Evolutionary conservation across 257 asterid genomes (phyloP), one percentile per base, ranked within the genome.

Genomic region (Plantago major): DNA sequence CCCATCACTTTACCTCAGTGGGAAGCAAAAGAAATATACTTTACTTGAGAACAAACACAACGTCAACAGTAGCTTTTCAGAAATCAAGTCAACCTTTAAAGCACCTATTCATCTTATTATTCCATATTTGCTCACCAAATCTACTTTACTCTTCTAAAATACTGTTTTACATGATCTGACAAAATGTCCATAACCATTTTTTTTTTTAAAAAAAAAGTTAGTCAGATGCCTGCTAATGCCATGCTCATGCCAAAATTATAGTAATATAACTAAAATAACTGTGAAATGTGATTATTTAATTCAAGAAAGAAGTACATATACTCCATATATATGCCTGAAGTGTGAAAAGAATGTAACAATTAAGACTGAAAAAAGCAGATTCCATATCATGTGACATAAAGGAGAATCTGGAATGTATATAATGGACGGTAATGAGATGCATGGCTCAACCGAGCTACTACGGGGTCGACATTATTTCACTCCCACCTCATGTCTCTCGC

Each of bases 341-440:
- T 38, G 47, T 56, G 62, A 38, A 56, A 56, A 55, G 22, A 56
- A 43, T 30, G 62, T 9, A n/a, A 15, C 46, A 33, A 15, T n/a
- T 9, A 46, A 38, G 45, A 38, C 11, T 15, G 18, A 11, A 71
- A 68, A 33, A 73, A 71, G 80, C 62, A 66, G 84, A 74, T 58
- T 69, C 70, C 71, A 33, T 59, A 64, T 62, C 73, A 42, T 65
- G 52, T 55, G 79, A 69, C 28, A 65, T 38, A 60, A 76, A 56
- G 53, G 63, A 56, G 75, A 77, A 72, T 74, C 76, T 60, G 40
- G 55, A 48, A 48, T 50, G 70, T 72, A 71, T 72, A 70, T 62
- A 63, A 74, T 69, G 67, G 73, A 67, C 63, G 40, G 73, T 68
- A 64, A 75, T 58, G 53, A 55, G 43, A 65, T 76, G 78, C 80